Percentiles rank a stretch among this genome's conserved stretches.
phyloP scores from a whole-genome alignment of 352 stramenopile genomes.

The Discostella stelligera region DNA sequence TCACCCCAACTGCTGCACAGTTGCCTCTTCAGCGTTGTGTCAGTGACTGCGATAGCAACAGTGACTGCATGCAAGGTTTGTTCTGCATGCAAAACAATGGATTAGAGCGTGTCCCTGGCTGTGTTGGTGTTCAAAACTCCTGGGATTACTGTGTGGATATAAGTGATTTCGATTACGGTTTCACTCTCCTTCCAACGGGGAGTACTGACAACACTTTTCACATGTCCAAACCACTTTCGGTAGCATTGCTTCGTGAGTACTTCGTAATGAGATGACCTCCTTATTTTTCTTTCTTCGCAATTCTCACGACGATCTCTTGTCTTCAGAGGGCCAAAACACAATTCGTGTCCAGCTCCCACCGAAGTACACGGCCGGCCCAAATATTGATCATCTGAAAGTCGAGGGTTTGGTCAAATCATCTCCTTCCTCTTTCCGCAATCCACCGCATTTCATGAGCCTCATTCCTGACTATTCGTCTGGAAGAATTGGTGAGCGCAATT shows the following conservation, averaged over 20 bases:
- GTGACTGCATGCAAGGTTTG: conserved; percentile 46
- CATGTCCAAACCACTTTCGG: conserved; percentile 5
- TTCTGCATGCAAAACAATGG: conserved; percentile 48
- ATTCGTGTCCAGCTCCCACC: conserved; percentile 37
- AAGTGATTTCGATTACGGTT: conserved; percentile 10
- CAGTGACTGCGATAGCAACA: conserved; percentile 55
- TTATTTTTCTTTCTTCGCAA: not conserved
- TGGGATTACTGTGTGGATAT: conserved; percentile 10
- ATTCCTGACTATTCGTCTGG: conserved; percentile 27
- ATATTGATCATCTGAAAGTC: conserved; percentile 55
- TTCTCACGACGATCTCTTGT: not conserved
- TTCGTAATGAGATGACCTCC: not conserved
- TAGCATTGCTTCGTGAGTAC: conserved; percentile 1
- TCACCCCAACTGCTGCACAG: conserved; percentile 7
- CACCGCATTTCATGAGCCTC: conserved; percentile 53
- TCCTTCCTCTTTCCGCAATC: conserved; percentile 55
- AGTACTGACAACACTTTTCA: not conserved
- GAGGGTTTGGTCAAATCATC: conserved; percentile 29
- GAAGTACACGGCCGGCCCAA: conserved; percentile 24
- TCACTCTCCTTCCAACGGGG: conserved; percentile 7
- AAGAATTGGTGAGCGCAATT: conserved; percentile 35
- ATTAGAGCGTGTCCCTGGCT: conserved; percentile 45
- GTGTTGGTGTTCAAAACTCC: conserved; percentile 9
- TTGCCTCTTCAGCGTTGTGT: conserved; percentile 59
- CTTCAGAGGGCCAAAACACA: conserved; percentile 26